Base-by-base conservation (phyloP, 1,139 yeast species). In the Lodderomyces margitis region DNA sequence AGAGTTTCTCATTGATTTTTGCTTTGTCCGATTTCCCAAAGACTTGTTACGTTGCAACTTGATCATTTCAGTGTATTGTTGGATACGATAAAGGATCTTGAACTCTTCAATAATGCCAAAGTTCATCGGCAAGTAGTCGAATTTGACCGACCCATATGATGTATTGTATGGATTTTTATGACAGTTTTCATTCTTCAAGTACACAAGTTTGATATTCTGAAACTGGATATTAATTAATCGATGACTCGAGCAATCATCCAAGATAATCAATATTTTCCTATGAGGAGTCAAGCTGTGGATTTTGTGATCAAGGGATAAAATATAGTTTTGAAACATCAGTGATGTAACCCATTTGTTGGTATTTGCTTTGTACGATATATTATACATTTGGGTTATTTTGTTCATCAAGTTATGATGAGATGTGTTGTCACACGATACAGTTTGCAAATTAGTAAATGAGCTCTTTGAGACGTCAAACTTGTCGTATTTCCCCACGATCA, bases 21-120 rank as follows among this genome's bases (percentile, higher is more conserved):
- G 17, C 4, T 12, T 14, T 4, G 17, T 7, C 5, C 9, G 19
- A 16, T 21, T 31, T 20, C 5, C 21, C 19, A 12, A 54, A 5
- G 57, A 51, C 37, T 52, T 55, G 25, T 39, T 59, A 55, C 59
- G 63, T 59, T 62, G 81, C 58, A 55, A 56, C 61, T 59, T 64
- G 41, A 60, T 69, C 65, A 80, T 67, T 28, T 74, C 79, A 46
- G 75, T 61, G 49, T 80, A 81, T 50, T 81, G 87, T 47, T 78
- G 81, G 6, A 77, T 64, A 46, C 87, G 68, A 54, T 77, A 81
- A 36, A 78, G 61, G 10, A 79, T 69, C 49, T 79, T 79, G 52
- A 81, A 78, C 49, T 81, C 87, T 46, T 79, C 81, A 21, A 78
- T 66, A 3, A 81, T 78, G 2, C 87, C 87, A 69, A 81, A 80